Evolutionary conservation across 495 filamentous ascomycete genomes (phyloP).

Genomic region (Hypoxylon lienhwacheense): DNA sequence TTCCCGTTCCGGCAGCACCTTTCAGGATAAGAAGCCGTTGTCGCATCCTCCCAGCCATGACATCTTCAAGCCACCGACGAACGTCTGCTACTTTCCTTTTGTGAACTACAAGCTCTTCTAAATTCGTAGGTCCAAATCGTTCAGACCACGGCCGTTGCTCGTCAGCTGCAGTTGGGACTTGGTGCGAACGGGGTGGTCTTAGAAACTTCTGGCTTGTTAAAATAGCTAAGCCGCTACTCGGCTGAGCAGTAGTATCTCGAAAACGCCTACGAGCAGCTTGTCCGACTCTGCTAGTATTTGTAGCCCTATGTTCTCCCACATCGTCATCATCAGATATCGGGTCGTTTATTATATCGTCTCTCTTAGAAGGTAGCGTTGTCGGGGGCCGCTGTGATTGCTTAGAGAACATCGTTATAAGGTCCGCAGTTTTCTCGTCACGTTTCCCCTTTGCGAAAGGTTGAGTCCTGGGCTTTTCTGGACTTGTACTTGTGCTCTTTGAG

Average conservation of each 20-base stretch:
- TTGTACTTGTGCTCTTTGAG: conserved; percentile 51
- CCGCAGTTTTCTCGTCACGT: conserved; percentile 46
- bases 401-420: conserved; percentile 57
- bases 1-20: conserved; percentile 89
- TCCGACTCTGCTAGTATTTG: conserved; percentile 47
- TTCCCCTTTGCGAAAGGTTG: conserved; percentile 33
- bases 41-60: conserved; percentile 62
- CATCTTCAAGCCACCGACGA: conserved; percentile 73
- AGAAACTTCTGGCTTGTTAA: conserved; percentile 48
- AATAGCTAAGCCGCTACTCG: conserved; percentile 8
- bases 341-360: conserved; percentile 55
- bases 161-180: conserved; percentile 29
- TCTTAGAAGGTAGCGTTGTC: conserved; percentile 29
- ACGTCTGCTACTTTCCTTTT: conserved; percentile 92
- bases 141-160: conserved; percentile 81
- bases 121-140: conserved; percentile 67
- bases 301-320: conserved; percentile 44
- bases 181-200: conserved; percentile 23
- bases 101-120: conserved; percentile 89
- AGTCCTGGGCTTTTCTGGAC: conserved; percentile 52
- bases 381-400: conserved; percentile 52
- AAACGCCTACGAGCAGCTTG: conserved; percentile 51
- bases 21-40: conserved; percentile 80
- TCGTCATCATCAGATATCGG: conserved; percentile 55
- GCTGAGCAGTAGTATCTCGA: conserved; percentile 29